Conservation (phyloP, 2,329 filamentous ascomycete genomes). For the Trichocomaceae sp. region DNA sequence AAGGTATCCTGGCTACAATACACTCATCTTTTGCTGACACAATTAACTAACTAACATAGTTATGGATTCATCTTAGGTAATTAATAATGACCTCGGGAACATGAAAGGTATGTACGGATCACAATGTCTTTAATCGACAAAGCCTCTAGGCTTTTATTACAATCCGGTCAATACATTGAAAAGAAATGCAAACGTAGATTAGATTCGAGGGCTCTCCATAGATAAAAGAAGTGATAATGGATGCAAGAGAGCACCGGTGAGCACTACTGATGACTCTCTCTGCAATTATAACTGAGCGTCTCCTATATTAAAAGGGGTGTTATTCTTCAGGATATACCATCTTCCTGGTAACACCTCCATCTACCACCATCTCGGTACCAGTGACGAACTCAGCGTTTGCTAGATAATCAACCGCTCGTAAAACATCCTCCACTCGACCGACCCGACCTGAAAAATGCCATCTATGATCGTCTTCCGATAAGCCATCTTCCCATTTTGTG, state of each 20-base stretch:
- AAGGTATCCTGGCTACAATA: background rate
- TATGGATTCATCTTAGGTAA: background rate
- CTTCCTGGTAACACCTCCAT: slow-evolving; percentile 11
- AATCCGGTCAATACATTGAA: background rate
- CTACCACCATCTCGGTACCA: slow-evolving; percentile 12
- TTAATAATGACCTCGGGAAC: background rate
- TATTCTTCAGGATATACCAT: slow-evolving; percentile 14
- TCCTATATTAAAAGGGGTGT: background rate
- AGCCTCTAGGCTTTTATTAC: background rate
- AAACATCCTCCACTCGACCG: slow-evolving; percentile 11
- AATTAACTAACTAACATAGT: background rate
- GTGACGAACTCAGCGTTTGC: slow-evolving; percentile 11
- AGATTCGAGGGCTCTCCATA: background rate
- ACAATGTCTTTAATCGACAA: background rate
- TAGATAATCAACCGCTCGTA: slow-evolving; percentile 11
- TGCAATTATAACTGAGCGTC: background rate
- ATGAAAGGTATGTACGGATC: background rate
- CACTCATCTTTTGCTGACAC: background rate
- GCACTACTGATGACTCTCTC: background rate
- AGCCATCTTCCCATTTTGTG: slow-evolving; percentile 5
- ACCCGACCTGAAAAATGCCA: slow-evolving; percentile 13
- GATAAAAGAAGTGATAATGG: background rate
- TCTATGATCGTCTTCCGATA: slow-evolving; percentile 7
- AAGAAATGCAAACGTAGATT: background rate
- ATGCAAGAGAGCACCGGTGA: background rate